These are phyloP conservation scores for Apiospora marii DNA, from an alignment of 2,329 filamentous ascomycete species.

Conservation along the genomic window DNA sequence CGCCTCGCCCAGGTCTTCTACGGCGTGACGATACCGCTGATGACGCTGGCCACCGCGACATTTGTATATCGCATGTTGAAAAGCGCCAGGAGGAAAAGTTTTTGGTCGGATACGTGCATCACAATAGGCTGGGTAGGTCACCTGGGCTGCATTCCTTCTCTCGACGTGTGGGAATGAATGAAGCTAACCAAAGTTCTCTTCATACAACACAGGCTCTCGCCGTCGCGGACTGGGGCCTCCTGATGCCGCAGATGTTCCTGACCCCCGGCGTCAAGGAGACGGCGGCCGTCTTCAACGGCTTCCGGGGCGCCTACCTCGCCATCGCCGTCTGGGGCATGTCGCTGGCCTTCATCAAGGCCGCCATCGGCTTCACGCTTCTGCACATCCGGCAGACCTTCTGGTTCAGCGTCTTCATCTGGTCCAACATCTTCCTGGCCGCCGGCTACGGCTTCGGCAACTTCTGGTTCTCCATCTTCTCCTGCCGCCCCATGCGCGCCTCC, in stretches of 20 bases:
- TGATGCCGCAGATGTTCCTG: slow-evolving; percentile 11
- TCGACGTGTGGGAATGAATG: background rate
- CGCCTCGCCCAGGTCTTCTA: background rate
- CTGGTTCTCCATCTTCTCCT: slow-evolving; percentile 9
- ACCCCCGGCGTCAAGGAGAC: background rate
- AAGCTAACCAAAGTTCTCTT: background rate
- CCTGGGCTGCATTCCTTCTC: no score
- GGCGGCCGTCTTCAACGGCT: background rate
- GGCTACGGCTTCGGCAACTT: slow-evolving; percentile 21
- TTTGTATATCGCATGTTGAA: background rate
- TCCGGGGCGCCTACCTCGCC: slow-evolving; percentile 3
- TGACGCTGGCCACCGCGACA: background rate
- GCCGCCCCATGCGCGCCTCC: background rate
- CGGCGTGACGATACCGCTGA: slow-evolving; percentile 1
- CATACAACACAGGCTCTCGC: background rate
- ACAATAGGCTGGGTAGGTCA: background rate
- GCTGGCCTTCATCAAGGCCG: slow-evolving; percentile 20
- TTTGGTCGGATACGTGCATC: background rate
- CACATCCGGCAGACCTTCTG: slow-evolving; percentile 1
- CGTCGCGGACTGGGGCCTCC: background rate
- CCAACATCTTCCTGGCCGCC: background rate
- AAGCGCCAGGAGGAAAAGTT: background rate
- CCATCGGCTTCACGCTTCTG: slow-evolving; percentile 14
- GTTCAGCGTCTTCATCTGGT: background rate
- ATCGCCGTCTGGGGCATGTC: slow-evolving; percentile 17